phyloP scores from a whole-genome alignment of 2,329 filamentous ascomycete species.

The Aureobasidium sp. region DNA sequence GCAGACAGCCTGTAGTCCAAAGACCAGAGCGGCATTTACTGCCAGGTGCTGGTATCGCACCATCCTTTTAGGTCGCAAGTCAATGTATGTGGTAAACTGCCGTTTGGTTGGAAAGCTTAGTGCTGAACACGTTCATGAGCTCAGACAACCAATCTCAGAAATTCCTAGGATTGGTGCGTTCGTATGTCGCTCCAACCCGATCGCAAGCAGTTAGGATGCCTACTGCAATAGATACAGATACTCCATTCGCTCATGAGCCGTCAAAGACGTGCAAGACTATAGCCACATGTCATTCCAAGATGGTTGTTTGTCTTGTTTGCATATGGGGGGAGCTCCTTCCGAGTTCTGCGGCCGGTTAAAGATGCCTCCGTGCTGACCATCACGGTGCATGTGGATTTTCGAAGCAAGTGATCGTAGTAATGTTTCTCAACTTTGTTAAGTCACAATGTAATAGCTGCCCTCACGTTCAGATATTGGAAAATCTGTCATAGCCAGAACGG shows the following conservation, averaged over 20 bases:
- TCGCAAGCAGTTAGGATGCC: background rate
- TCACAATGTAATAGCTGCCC: no score
- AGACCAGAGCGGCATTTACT: background rate
- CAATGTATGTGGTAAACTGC: background rate
- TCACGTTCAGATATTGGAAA: no score
- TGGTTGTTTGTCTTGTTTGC: constrained; percentile 2
- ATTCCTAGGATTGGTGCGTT: background rate
- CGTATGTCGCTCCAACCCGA: background rate
- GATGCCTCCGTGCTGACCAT: background rate
- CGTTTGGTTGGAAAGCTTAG: constrained; percentile 2
- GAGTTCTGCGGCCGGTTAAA: background rate
- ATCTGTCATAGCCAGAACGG: background rate
- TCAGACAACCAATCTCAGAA: background rate
- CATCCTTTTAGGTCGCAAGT: background rate
- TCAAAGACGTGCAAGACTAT: background rate
- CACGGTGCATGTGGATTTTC: background rate
- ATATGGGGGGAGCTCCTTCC: background rate
- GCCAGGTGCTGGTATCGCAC: background rate
- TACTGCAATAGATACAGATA: background rate
- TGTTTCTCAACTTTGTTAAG: background rate
- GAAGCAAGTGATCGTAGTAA: background rate
- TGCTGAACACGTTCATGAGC: background rate
- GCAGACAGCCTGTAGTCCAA: background rate
- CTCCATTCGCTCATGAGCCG: background rate
- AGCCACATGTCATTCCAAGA: constrained; percentile 7